Evolutionary conservation across 108 stramenopile species (phyloP), one percentile per base, ranked within the genome.

Genomic region (Fragilaria crotonensis): DNA sequence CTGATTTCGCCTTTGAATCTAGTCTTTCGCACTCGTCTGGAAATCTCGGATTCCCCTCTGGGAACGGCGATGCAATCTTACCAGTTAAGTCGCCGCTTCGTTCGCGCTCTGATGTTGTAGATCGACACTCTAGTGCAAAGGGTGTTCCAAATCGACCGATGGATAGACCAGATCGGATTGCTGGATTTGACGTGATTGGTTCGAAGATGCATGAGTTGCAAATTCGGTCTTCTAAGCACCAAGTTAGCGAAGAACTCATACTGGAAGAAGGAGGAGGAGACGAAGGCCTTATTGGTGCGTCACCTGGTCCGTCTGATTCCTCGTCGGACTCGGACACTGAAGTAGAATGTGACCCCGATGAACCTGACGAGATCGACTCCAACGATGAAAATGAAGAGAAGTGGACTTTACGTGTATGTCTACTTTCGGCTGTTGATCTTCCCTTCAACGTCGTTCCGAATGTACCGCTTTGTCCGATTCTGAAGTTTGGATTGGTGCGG

Each of bases 391-490:
- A 57, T 5, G 63, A 48, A 26, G n/a, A 30, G 9, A 45, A 47
- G 5, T 83, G 76, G 79, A 81, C 73, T 45, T 63, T 91, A 28
- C 79, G 73, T 11, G 66, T 87, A 11, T 71, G 74, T 33, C 64
- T 91, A 7, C 51, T 87, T 44, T 78, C 78, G 18, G 85, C 82
- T 0, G 79, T 79, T 30, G 85, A 91, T 60, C 58, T 91, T 31
- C 89, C 89, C 1, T 59, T 70, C 9, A 68, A 69, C 41, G 65
- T 91, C 23, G 66, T 75, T 23, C 80, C 85, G 17, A 79, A 68
- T 45, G 66, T 79, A 11, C 89, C 89, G 0, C 67, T 91, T 0
- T 87, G 84, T 59, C 89, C 89, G 0, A 78, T 84, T 27, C 60
- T 91, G 36, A 79, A 85, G 36, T 54, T 85, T 33, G 85, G 89